A percentile compares a stretch with the other conserved stretches of the same genome.
phyloP scores from a whole-genome alignment of 2,329 filamentous ascomycete species.

The Colletotrichum musicola region DNA sequence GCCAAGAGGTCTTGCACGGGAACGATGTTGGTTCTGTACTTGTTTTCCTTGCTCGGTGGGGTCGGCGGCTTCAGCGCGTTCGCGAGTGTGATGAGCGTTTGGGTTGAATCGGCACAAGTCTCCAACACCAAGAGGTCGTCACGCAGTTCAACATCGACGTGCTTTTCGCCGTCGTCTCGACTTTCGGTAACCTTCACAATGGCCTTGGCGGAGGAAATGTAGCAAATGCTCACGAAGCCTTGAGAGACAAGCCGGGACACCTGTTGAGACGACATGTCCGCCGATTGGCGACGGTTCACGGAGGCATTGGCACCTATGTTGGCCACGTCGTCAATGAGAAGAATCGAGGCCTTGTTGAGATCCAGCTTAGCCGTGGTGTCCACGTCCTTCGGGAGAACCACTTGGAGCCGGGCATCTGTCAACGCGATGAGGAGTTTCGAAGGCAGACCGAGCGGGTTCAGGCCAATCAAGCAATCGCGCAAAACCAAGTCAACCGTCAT shows the following conservation, averaged over 20 bases:
- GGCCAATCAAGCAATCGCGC: conserved; percentile 83
- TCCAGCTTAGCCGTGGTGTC: conserved; percentile 74
- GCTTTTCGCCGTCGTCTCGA: conserved; percentile 70
- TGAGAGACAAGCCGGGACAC: conserved; percentile 69
- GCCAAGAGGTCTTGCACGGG: conserved; percentile 90
- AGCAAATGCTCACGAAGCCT: conserved; percentile 89
- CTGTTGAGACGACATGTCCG: conserved; percentile 60
- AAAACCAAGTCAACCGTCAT: conserved; percentile 81
- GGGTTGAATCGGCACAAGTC: conserved; percentile 96
- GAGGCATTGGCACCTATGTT: conserved; percentile 30
- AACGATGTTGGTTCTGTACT: conserved; percentile 88
- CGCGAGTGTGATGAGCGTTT: conserved; percentile 85
- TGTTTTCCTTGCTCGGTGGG: conserved; percentile 83
- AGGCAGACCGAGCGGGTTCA: conserved; percentile 81
- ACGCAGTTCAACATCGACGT: conserved; percentile 82
- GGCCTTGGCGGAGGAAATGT: conserved; percentile 84
- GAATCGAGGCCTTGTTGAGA: conserved; percentile 83
- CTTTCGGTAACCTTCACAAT: conserved; percentile 71
- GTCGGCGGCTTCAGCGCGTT: conserved; percentile 86
- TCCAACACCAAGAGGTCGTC: conserved; percentile 92
- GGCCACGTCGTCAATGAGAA: conserved; percentile 82
- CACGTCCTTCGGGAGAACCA: conserved; percentile 73
- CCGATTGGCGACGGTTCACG: conserved; percentile 44
- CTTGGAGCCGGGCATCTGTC: conserved; percentile 80
- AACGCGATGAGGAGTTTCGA: conserved; percentile 86